Percentiles rank a stretch among this genome's conserved stretches.
Conservation (phyloP, 2,329 filamentous ascomycete genomes). For the Colletotrichum falcatum region DNA sequence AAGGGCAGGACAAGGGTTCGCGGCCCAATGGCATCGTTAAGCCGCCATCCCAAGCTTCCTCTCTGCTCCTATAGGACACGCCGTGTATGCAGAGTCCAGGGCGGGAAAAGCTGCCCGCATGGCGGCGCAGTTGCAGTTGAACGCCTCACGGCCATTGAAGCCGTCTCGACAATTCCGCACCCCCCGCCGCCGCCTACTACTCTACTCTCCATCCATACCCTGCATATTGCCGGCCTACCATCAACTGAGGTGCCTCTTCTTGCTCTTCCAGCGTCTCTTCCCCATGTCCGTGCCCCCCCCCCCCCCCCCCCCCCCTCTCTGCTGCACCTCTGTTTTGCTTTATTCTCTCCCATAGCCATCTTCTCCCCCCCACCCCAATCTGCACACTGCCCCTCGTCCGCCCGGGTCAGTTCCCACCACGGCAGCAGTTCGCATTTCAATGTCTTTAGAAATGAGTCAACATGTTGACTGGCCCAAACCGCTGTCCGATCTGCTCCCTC, state of each 20-base stretch:
- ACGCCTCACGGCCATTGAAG: conserved; percentile 40
- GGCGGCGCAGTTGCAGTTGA: conserved; percentile 57
- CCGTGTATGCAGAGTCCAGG: conserved; percentile 48
- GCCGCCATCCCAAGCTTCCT: conserved; percentile 20
- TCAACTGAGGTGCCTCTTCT: conserved; percentile 14
- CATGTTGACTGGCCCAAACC: conserved; percentile 41
- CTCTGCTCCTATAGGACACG: conserved; percentile 49
- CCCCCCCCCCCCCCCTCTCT: too few relatives aligned
- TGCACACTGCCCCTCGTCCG: conserved; percentile 24
- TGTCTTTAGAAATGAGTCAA: conserved; percentile 41
- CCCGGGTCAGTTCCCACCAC: conserved; percentile 21
- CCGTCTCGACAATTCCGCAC: conserved; percentile 15
- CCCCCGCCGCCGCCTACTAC: too few relatives aligned
- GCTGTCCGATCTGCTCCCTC: conserved; percentile 43
- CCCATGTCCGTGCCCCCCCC: conserved; percentile 5
- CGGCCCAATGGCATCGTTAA: conserved; percentile 51
- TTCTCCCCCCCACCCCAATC: conserved; percentile 13
- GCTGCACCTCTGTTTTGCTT: conserved; percentile 33
- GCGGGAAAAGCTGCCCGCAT: conserved; percentile 51
- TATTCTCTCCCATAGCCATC: background rate
- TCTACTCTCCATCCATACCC: too few relatives aligned
- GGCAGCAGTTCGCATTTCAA: conserved; percentile 31
- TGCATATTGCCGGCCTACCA: conserved; percentile 22
- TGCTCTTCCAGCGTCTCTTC: conserved; percentile 19
- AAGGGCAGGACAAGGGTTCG: conserved; percentile 45